Evolutionary conservation across 805 yeast genomes (phyloP), one percentile per base, ranked within the genome.

Genomic region (Yueomyces sp.): DNA sequence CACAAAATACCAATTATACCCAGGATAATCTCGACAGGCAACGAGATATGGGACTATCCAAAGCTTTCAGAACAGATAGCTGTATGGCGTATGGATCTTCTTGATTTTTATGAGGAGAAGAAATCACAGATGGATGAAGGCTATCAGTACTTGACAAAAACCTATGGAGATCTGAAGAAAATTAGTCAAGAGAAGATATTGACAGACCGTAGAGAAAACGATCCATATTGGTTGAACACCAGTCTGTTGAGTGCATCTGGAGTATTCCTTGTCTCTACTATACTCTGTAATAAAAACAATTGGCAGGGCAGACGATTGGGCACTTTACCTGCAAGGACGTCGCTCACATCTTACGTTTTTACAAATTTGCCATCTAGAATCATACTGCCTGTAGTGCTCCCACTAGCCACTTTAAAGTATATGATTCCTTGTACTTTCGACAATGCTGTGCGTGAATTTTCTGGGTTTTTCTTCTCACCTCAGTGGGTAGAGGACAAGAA

Each of bases 191-290:
- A 48, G 4, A 51, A 53, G 19, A 44, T 59, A 11, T 50, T 58
- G n/a, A 53, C 48, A 36, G 19, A 19, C 19, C 1, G 19, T 19
- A 19, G 19, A 19, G 19, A 19, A 19, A 19, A 19, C 19, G 19
- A 19, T 19, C 19, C 19, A 19, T 19, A 19, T 19, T 19, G 19
- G 19, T 19, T 19, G 19, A 19, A 19, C 19, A 62, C 64, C 3
- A 52, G 61, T 5, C 28, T 56, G 4, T 45, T 54, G 9, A 34
- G 52, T 4, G 50, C 65, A 1, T 42, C 57, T 1, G 57, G 61
- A 9, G 56, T 59, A 3, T 57, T 54, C 39, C 54, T 50, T 43
- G 44, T 51, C 8, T 62, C 63, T 4, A 52, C 56, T 36, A 55
- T 62, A 3, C 19, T 58, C 26, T 50, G 52, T 19, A 56, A 53